A percentile compares a stretch with the other conserved stretches of the same genome.
Evolutionary conservation across 805 yeast species (phyloP).

Genomic region (Grigorovia yakushimaensis): DNA sequence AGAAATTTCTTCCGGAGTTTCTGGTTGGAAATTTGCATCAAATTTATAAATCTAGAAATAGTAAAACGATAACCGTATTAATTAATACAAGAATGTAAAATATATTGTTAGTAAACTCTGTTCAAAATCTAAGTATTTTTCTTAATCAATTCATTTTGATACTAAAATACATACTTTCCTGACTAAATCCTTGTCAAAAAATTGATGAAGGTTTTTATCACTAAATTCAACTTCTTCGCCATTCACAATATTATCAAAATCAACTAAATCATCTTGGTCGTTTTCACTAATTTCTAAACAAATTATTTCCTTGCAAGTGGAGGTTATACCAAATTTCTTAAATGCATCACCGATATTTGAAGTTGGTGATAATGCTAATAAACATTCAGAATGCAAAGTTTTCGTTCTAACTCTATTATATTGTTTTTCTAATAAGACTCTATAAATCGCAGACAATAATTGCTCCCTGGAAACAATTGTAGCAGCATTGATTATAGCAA

Average conservation of each 20-base stretch:
- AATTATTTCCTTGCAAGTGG: slow-evolving; percentile 36
- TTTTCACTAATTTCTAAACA: slow-evolving; percentile 5
- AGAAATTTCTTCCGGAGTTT: slow-evolving; percentile 25
- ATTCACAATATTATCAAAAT: slow-evolving; percentile 12
- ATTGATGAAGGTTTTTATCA: slow-evolving; percentile 25
- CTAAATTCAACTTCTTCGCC: slow-evolving; percentile 30
- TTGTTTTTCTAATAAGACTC: slow-evolving; percentile 44
- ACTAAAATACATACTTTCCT: slow-evolving; percentile 27
- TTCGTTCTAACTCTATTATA: slow-evolving; percentile 48
- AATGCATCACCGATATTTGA: slow-evolving; percentile 62
- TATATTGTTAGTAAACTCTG: too few species aligned
- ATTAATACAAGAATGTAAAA: too few species aligned
- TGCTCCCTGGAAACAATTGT: slow-evolving; percentile 55
- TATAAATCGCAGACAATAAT: slow-evolving; percentile 47
- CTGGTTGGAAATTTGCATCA: slow-evolving; percentile 14
- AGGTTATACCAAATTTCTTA: slow-evolving; percentile 58
- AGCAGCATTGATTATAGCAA: slow-evolving; percentile 54
- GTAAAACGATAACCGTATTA: not conserved
- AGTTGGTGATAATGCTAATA: slow-evolving; percentile 58
- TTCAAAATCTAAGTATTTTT: too few species aligned
- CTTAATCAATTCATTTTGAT: too few species aligned
- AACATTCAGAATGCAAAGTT: slow-evolving; percentile 60
- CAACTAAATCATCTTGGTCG: slow-evolving; percentile 10
- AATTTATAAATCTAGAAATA: slow-evolving; percentile 22
- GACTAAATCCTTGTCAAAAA: slow-evolving; percentile 29